Evolutionary conservation across 2,329 filamentous ascomycete genomes (phyloP), one percentile per base, ranked within the genome.

Genomic region (Scopulariopsis brevicaulis): DNA sequence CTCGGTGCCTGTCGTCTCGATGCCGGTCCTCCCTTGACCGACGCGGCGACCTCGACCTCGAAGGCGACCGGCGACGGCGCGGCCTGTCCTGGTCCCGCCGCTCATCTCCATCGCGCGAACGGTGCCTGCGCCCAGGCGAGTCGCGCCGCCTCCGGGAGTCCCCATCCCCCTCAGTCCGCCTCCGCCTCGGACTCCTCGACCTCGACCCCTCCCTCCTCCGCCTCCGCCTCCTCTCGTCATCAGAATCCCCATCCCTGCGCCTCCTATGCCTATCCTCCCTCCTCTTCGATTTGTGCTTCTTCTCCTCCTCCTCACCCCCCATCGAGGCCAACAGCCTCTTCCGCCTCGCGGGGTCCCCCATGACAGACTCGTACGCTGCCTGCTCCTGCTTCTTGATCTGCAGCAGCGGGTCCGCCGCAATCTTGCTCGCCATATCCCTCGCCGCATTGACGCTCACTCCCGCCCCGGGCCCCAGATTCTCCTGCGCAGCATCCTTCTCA

Each of bases 351-450:
- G 87, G 86, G 65, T 90, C 87, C 64, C 85, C 89, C 83, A 89
- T 91, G 82, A 90, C 86, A 10, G 84, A 81, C 64, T 87, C 84
- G 68, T 90, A 90, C 1, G 87, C 85, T 32, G 86, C 85, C 70
- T 93, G 89, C 69, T 97, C 92, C 68, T 95, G 87, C 68, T 85
- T 88, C 78, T 96, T 96, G 70, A 99, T 96, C 25, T 92, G 90
- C 37, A 97, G 76, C 65, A 99, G 78, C 0, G 94, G 94, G 68
- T 99, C 94, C 63, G 95, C 89, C 62, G 91, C 80, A 53, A 97
- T 85, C 74, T 99, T 99, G 54, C 84, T 73, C 34, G 90, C 87
- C 0, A 86, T 91, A 70, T 99, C 94, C 62, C 89, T 80, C 18
- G 84, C 77, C 3, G 82, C 88, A 83, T 81, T 75, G 35, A 55